Percentiles rank a stretch among this genome's conserved stretches.
phyloP scores from a whole-genome alignment of 2,329 filamentous ascomycete species.

The Beauveria pseudobassiana region DNA sequence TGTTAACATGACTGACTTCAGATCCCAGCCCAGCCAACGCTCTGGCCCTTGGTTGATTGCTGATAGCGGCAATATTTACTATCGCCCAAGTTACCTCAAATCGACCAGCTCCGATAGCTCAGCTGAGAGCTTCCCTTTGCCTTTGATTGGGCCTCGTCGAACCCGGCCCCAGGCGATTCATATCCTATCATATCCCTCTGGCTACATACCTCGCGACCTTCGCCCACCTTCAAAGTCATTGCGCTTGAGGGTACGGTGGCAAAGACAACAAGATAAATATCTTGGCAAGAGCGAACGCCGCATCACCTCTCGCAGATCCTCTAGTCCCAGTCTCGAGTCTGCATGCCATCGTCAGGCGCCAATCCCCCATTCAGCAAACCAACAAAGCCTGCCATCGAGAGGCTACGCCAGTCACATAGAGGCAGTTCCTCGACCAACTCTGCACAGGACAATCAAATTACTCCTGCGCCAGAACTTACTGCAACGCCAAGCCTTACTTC shows the following conservation, averaged over 20 bases:
- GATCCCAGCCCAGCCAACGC: not conserved
- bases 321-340: not conserved
- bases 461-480: not conserved
- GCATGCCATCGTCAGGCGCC: slow-evolving; percentile 1
- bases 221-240: slow-evolving; percentile 29
- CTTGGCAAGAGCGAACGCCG: not conserved
- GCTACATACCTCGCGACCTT: slow-evolving; percentile 38
- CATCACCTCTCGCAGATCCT: not conserved
- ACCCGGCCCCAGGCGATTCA: slow-evolving; percentile 34
- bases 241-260: not conserved
- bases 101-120: slow-evolving; percentile 1
- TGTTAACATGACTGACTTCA: slow-evolving; percentile 4
- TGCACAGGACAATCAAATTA: not conserved
- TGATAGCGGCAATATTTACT: slow-evolving; percentile 22
- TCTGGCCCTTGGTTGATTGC: slow-evolving; percentile 17
- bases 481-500: not conserved
- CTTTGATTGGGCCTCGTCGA: slow-evolving; percentile 32
- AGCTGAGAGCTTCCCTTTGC: slow-evolving; percentile 23
- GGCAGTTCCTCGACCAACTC: not conserved
- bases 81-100: slow-evolving; percentile 18
- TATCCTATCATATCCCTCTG: slow-evolving; percentile 34
- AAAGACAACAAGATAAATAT: not conserved
- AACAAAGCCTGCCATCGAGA: not conserved
- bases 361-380: not conserved
- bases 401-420: not conserved